These are phyloP conservation scores for Paramyrothecium roridum DNA, from an alignment of 2,329 filamentous ascomycete genomes.

Conservation along the genomic window DNA sequence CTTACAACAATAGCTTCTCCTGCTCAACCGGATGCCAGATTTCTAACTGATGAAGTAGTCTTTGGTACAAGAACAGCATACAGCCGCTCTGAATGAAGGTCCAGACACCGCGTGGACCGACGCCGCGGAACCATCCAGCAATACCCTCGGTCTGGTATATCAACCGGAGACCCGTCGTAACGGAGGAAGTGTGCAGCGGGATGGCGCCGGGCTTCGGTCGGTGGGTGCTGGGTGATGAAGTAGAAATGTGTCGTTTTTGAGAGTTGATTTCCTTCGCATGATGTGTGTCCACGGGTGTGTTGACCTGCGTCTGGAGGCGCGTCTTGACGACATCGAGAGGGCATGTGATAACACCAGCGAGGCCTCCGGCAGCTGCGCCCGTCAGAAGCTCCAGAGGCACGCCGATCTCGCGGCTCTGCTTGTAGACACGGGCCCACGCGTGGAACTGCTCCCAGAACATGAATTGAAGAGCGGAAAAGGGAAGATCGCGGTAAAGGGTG, in stretches of 20 bases:
- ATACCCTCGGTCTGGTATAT: constrained; percentile 91
- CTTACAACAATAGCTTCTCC: constrained; percentile 18
- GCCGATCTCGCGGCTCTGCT: constrained; percentile 80
- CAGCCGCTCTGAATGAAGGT: constrained; percentile 95
- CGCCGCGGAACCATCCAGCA: constrained; percentile 88
- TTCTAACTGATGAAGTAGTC: constrained; percentile 75
- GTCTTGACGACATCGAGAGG: constrained; percentile 98
- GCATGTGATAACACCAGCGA: constrained; percentile 92
- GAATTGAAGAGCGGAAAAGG: constrained; percentile 94
- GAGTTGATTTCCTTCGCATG: constrained; percentile 33
- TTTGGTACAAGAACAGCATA: constrained; percentile 95
- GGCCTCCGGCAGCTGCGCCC: constrained; percentile 82
- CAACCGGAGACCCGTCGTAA: constrained; percentile 76
- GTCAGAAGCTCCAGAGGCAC: constrained; percentile 82
- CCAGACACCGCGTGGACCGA: constrained; percentile 91
- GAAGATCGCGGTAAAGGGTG: constrained; percentile 88
- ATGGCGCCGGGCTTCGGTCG: constrained; percentile 75
- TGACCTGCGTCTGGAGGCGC: constrained; percentile 86
- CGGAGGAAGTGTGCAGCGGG: constrained; percentile 83
- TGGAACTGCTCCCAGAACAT: constrained; percentile 98
- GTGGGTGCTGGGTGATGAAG: constrained; percentile 82
- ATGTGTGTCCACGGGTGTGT: constrained; percentile 28
- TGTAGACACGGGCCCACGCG: constrained; percentile 73
- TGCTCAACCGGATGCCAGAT: constrained; percentile 31
- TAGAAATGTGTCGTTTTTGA: constrained; percentile 77